These are phyloP conservation scores for Larix kaempferi DNA, from an alignment of 75 land plant species.

Conservation along the genomic window DNA sequence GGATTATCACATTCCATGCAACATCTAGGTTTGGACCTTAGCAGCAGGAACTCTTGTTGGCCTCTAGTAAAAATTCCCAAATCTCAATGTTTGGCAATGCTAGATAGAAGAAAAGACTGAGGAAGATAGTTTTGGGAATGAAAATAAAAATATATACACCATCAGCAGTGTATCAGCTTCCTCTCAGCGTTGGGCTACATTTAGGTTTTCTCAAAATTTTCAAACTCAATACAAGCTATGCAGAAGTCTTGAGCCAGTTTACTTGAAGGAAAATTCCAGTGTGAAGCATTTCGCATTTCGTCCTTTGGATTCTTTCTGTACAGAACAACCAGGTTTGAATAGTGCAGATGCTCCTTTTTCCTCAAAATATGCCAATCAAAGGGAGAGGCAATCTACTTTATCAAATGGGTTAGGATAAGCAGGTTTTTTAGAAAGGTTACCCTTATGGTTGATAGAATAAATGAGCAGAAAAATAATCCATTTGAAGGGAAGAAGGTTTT, in stretches of 20 bases:
- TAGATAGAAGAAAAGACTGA: slow-evolving; percentile 61
- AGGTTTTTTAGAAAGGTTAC: background rate
- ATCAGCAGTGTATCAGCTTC: background rate
- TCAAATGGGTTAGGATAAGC: background rate
- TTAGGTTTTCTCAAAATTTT: background rate
- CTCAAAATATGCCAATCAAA: slow-evolving; percentile 1
- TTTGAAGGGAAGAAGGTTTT: background rate
- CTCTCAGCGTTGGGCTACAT: background rate
- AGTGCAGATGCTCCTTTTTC: slow-evolving; percentile 4
- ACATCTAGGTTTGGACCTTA: background rate
- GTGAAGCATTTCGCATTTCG: background rate
- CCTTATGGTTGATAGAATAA: background rate
- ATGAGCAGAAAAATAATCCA: background rate
- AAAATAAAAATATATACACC: no score
- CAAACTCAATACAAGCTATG: background rate
- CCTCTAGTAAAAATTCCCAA: no score
- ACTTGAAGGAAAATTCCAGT: background rate
- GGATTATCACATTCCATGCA: background rate
- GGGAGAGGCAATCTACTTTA: background rate
- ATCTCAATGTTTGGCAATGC: slow-evolving; percentile 15
- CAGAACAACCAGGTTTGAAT: slow-evolving; percentile 1
- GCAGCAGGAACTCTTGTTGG: background rate
- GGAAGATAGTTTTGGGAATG: no score
- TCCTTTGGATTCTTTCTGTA: background rate
- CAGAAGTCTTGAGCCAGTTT: background rate